Percentiles rank a stretch among this genome's conserved stretches.
phyloP scores from a whole-genome alignment of 2,329 filamentous ascomycete species.

The Fusarium hostae region DNA sequence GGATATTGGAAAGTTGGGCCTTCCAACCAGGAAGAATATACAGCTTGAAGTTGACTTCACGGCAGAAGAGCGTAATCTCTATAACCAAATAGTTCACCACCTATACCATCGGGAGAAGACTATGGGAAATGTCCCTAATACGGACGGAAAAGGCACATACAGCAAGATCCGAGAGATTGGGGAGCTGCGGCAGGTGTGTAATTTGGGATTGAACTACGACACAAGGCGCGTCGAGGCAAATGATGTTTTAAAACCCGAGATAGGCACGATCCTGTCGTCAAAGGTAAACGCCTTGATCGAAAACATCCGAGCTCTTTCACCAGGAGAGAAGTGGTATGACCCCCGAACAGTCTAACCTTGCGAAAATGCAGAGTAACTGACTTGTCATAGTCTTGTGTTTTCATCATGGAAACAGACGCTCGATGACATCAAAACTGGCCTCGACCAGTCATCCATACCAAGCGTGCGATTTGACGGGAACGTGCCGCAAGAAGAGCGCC shows the following conservation, averaged over 20 bases:
- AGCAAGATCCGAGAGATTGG: slow-evolving; percentile 53
- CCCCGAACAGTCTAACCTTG: too few relatives aligned
- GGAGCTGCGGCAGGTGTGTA: slow-evolving; percentile 57
- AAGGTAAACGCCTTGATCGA: slow-evolving; percentile 50
- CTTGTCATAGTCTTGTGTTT: slow-evolving; percentile 58
- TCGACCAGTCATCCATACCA: slow-evolving; percentile 49
- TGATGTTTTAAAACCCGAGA: neutral
- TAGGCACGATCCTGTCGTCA: slow-evolving; percentile 34
- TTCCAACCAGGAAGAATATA: slow-evolving; percentile 52
- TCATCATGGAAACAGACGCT: slow-evolving; percentile 62
- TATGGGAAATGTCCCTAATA: slow-evolving; percentile 36
- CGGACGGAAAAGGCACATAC: slow-evolving; percentile 46
- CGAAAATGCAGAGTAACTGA: neutral
- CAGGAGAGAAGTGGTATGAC: slow-evolving; percentile 50
- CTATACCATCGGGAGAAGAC: slow-evolving; percentile 49
- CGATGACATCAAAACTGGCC: slow-evolving; percentile 55
- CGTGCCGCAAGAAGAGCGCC: slow-evolving; percentile 55
- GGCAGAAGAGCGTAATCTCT: slow-evolving; percentile 49
- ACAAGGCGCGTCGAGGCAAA: slow-evolving; percentile 39
- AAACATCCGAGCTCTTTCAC: slow-evolving; percentile 45
- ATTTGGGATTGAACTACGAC: slow-evolving; percentile 56
- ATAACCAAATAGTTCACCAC: slow-evolving; percentile 45
- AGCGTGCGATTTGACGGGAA: slow-evolving; percentile 60
- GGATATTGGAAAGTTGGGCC: slow-evolving; percentile 51
- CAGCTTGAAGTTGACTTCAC: slow-evolving; percentile 51